These are phyloP conservation scores for Prunus salicina DNA, from an alignment of 306 rosid genomes.

Conservation along the genomic window DNA sequence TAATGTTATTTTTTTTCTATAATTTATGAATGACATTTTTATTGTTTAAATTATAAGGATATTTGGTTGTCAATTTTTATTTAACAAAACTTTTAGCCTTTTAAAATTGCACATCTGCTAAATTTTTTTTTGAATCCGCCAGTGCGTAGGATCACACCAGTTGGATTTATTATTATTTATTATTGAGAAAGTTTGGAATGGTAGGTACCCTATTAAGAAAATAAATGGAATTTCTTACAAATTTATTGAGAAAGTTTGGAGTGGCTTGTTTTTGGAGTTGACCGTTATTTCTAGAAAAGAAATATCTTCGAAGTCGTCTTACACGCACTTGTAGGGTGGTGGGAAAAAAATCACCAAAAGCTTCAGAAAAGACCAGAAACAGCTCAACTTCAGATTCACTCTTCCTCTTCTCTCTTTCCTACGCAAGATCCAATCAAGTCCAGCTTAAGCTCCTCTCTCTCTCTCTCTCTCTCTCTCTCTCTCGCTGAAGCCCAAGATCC, in stretches of 20 bases:
- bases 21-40: too few relatives aligned
- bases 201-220: too few relatives aligned
- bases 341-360: neutral
- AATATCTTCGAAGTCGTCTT: neutral
- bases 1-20: too few relatives aligned
- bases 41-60: too few relatives aligned
- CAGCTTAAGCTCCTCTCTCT: neutral
- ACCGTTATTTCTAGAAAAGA: neutral
- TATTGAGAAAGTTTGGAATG: too few relatives aligned
- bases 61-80: too few relatives aligned
- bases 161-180: too few relatives aligned
- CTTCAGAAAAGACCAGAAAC: neutral
- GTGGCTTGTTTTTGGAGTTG: neutral
- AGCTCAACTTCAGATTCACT: neutral
- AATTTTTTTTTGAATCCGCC: too few relatives aligned
- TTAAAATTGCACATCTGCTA: too few relatives aligned
- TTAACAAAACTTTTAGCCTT: too few relatives aligned
- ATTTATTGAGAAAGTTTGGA: neutral
- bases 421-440: neutral
- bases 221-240: neutral
- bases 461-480: neutral
- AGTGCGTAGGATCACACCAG: too few relatives aligned
- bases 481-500: neutral
- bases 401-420: neutral
- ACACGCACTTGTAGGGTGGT: neutral